These are phyloP conservation scores for Candida suzukii DNA, from an alignment of 805 yeast genomes.

Conservation along the genomic window DNA sequence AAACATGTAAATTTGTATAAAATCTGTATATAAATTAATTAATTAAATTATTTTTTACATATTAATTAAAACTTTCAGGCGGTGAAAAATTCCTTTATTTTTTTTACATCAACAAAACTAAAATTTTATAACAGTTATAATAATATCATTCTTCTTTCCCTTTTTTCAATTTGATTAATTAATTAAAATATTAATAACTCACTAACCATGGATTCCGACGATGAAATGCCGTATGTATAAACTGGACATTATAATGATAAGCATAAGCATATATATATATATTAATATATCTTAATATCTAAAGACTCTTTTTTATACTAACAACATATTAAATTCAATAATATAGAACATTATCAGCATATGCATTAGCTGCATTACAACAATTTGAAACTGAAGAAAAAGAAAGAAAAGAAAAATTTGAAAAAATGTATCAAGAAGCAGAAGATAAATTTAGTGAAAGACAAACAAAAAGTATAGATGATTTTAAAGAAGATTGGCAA, in stretches of 20 bases:
- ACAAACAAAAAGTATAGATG: constrained; percentile 40
- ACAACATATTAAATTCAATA: neutral
- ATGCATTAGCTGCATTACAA: constrained; percentile 48
- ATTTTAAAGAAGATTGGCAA: constrained; percentile 90
- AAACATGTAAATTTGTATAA: too few relatives aligned
- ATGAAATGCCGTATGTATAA: constrained; percentile 21
- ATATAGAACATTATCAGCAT: constrained; percentile 34
- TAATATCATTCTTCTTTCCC: too few relatives aligned
- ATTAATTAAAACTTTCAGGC: too few relatives aligned
- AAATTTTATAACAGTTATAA: neutral
- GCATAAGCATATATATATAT: too few relatives aligned
- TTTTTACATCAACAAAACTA: neutral
- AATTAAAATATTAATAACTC: too few relatives aligned
- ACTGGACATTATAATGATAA: too few relatives aligned
- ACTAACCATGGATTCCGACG: constrained; percentile 19
- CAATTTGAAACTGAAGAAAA: constrained; percentile 64
- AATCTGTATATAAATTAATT: neutral
- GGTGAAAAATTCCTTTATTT: too few relatives aligned
- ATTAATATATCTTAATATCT: too few relatives aligned
- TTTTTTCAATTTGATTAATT: too few relatives aligned
- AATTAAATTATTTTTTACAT: too few relatives aligned
- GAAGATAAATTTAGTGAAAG: constrained; percentile 42
- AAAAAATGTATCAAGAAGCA: constrained; percentile 45
- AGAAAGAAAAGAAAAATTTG: constrained; percentile 48
- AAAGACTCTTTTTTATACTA: too few relatives aligned